phyloP scores from a whole-genome alignment of 164 flowering plant species.

The Liriodendron chinense region DNA sequence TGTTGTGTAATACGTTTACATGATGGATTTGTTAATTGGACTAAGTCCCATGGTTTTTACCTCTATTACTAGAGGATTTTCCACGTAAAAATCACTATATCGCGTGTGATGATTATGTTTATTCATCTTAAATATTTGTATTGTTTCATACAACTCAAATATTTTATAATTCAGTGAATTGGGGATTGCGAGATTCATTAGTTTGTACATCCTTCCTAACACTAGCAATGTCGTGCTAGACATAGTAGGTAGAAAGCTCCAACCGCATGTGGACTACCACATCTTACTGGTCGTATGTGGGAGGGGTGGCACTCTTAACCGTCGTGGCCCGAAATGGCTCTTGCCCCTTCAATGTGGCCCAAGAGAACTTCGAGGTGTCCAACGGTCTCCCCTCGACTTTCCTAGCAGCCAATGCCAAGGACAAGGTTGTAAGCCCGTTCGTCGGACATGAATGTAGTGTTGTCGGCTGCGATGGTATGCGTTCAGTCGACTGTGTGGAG shows the following conservation, averaged over 20 bases:
- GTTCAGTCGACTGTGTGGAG: slow-evolving; percentile 30
- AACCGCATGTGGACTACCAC: slow-evolving; percentile 19
- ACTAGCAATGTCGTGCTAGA: slow-evolving; percentile 15
- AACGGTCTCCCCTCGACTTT: slow-evolving; percentile 20
- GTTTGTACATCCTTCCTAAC: too few relatives aligned
- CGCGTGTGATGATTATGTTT: too few relatives aligned
- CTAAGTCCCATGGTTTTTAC: too few relatives aligned
- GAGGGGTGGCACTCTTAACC: slow-evolving; percentile 21
- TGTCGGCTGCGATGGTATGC: slow-evolving; percentile 17
- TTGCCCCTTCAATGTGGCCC: slow-evolving; percentile 24
- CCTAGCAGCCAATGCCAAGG: slow-evolving; percentile 17
- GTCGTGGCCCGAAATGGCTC: slow-evolving; percentile 1
- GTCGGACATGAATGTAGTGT: slow-evolving; percentile 29
- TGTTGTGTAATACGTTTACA: too few relatives aligned
- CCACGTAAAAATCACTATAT: too few relatives aligned
- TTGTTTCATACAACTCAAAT: too few relatives aligned
- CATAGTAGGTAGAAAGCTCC: slow-evolving; percentile 17
- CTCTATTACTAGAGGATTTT: too few relatives aligned
- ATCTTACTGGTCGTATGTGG: slow-evolving; percentile 26
- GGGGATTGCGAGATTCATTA: too few relatives aligned
- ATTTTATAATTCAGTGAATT: too few relatives aligned
- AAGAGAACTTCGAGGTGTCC: slow-evolving; percentile 9
- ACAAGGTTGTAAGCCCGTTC: slow-evolving; percentile 10
- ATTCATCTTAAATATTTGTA: too few relatives aligned
- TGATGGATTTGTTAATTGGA: too few relatives aligned